Evolutionary conservation across 139 green algal species (phyloP), one percentile per base, ranked within the genome.

Genomic region (Volvox reticuliferus): DNA sequence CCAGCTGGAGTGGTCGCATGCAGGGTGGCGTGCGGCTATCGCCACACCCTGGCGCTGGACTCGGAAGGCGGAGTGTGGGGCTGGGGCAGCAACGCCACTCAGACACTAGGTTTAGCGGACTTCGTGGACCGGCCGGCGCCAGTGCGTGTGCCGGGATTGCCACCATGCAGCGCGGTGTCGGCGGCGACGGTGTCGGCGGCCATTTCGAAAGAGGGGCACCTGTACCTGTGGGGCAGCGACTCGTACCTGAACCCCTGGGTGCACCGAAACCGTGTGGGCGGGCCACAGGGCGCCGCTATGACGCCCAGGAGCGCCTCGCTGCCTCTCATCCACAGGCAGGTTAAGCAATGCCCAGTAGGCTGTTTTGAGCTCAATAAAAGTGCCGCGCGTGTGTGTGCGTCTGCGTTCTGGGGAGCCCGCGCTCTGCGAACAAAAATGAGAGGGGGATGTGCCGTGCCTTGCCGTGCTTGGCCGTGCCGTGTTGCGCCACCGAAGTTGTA

Each of bases 31-130:
- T 94, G 94, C 81, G 91, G 91, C 13, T 28, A 28, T 2, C 76
- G 50, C 9, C 96, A 98, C 92, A 95, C 89, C 13, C 88, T 95
- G 21, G 94, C 91, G 17, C 88, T 97, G 2, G 90, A 91, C 0
- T 22, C 9, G 0, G 93, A 94, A 62, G 96, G 95, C 6, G 77
- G 69, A 20, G 94, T 97, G 67, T 96, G 91, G 68, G 89, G 90
- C 5, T 97, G 95, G 95, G 95, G 95, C 67, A 79, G 86, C 77
- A 95, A 97, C 88, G 90, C 67, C 24, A 69, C 55, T 19, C 89
- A 81, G 32, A 36, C 63, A n/a, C 81, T 93, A 21, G 89, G 89
- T 17, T n/a, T 88, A 17, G 78, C 88, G 12, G 89, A 92, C 79
- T 82, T 88, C 37, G 33, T 33, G 44, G 36, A 88, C 85, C 91